phyloP scores from a whole-genome alignment of 108 stramenopile genomes.

The Pseudonitzschia delicatissima region DNA sequence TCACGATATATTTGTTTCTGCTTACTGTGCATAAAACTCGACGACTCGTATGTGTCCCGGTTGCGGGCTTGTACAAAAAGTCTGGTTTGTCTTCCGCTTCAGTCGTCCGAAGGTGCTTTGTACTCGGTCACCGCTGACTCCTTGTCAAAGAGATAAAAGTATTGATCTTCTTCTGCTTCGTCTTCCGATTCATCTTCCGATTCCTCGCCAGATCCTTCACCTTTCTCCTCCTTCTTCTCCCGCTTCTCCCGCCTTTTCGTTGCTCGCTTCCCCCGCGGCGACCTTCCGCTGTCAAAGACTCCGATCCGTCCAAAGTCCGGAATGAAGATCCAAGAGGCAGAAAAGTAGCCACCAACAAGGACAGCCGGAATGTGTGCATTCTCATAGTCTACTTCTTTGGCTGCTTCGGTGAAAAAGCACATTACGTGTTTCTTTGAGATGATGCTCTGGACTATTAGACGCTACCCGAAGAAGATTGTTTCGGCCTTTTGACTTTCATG shows the following conservation, averaged over 20 bases:
- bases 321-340: neutral
- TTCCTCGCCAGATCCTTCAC: neutral
- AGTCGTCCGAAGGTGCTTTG: neutral
- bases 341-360: neutral
- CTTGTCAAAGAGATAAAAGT: constrained; percentile 22
- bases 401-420: too few species aligned
- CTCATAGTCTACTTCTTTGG: too few species aligned
- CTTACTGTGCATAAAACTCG: constrained; percentile 51
- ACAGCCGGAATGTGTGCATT: neutral
- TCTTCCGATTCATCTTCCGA: constrained; percentile 1
- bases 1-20: neutral
- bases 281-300: neutral
- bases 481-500: too few species aligned
- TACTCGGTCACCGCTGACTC: constrained; percentile 3
- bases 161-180: constrained; percentile 3
- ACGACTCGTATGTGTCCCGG: constrained; percentile 25
- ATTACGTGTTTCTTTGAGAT: too few species aligned
- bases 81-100: constrained; percentile 9
- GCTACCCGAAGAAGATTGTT: too few species aligned
- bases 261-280: neutral
- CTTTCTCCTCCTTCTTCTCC: neutral
- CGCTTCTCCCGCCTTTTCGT: neutral
- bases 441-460: too few species aligned
- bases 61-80: constrained; percentile 18
- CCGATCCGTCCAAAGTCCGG: neutral